phyloP scores from a whole-genome alignment of 192 early-diverging fungal species.

The Coemansia biformis region DNA sequence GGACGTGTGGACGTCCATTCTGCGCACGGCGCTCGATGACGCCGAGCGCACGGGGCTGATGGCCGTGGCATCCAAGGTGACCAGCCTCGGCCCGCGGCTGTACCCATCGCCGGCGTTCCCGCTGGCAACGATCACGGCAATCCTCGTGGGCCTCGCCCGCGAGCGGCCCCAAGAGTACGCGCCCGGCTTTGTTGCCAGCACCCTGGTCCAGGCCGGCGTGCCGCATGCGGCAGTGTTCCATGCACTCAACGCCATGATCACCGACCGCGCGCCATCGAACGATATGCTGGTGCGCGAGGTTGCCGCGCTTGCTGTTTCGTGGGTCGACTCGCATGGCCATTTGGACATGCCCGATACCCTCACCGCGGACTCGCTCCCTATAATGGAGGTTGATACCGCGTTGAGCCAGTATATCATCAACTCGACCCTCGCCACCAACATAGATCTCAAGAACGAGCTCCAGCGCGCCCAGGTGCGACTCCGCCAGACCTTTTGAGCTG shows the following conservation, averaged over 20 bases:
- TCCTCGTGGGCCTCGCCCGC: slow-evolving; percentile 17
- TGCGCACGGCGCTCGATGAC: slow-evolving; percentile 31
- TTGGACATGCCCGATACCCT: not conserved
- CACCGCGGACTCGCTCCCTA: slow-evolving; percentile 17
- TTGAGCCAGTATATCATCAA: slow-evolving; percentile 51
- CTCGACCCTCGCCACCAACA: slow-evolving; percentile 25
- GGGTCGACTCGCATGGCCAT: slow-evolving; percentile 16
- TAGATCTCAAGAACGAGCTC: slow-evolving; percentile 30
- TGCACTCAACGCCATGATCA: slow-evolving; percentile 21
- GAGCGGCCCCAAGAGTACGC: slow-evolving; percentile 21
- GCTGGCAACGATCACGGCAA: slow-evolving; percentile 7
- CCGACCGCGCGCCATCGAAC: not conserved
- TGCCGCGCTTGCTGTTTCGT: slow-evolving; percentile 7
- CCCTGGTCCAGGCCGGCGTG: slow-evolving; percentile 22
- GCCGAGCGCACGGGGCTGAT: slow-evolving; percentile 19
- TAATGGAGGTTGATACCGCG: slow-evolving; percentile 39
- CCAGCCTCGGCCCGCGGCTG: slow-evolving; percentile 23
- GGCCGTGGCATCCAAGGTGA: slow-evolving; percentile 22
- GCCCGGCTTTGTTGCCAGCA: slow-evolving; percentile 12
- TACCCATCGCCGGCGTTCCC: slow-evolving; percentile 49
- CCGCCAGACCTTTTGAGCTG: slow-evolving; percentile 44
- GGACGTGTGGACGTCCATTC: slow-evolving; percentile 27
- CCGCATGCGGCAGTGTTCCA: slow-evolving; percentile 38
- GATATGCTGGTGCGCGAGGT: slow-evolving; percentile 31
- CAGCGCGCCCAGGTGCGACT: slow-evolving; percentile 40